Evolutionary conservation across 1,139 yeast species (phyloP).

Genomic region (Suhomyces kunorum): DNA sequence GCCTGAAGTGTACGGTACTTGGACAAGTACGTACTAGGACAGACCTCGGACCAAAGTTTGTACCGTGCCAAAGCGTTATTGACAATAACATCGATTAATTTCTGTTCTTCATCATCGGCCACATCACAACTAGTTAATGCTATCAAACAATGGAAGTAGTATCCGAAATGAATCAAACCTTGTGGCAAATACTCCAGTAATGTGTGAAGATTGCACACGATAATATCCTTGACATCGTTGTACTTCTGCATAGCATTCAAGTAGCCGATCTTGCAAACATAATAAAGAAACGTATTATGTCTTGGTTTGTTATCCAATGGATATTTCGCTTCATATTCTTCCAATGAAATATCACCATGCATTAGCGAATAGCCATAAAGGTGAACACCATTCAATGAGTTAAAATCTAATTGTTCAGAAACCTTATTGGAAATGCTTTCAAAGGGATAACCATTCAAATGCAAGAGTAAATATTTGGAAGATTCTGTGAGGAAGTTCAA

Average conservation of each 20-base stretch:
- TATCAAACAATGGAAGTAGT: conserved; percentile 22
- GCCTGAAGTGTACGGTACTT: conserved; percentile 40
- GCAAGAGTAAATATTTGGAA: conserved; percentile 20
- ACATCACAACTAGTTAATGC: conserved; percentile 16
- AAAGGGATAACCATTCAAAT: conserved; percentile 22
- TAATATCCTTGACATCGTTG: conserved; percentile 25
- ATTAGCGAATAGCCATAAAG: conserved; percentile 14
- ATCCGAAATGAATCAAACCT: conserved; percentile 28
- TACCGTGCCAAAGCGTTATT: conserved; percentile 23
- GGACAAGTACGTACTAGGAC: conserved; percentile 39
- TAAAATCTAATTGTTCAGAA: conserved; percentile 3
- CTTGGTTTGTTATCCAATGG: conserved; percentile 6
- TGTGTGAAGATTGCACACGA: conserved; percentile 19
- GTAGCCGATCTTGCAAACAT: conserved; percentile 11
- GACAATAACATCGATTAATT: conserved; percentile 13
- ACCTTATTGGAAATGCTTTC: conserved; percentile 5
- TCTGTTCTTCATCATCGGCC: conserved; percentile 8
- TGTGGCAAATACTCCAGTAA: conserved; percentile 25
- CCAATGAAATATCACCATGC: conserved; percentile 21
- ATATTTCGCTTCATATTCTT: conserved; percentile 17
- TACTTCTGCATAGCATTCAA: conserved; percentile 19
- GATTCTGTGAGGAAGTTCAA: conserved; percentile 20
- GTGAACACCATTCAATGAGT: conserved; percentile 15
- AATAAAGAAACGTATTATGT: conserved; percentile 10
- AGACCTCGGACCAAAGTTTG: conserved; percentile 35